Conservation (phyloP, 257 asterid genomes). For the Thymus mandschuricus region DNA sequence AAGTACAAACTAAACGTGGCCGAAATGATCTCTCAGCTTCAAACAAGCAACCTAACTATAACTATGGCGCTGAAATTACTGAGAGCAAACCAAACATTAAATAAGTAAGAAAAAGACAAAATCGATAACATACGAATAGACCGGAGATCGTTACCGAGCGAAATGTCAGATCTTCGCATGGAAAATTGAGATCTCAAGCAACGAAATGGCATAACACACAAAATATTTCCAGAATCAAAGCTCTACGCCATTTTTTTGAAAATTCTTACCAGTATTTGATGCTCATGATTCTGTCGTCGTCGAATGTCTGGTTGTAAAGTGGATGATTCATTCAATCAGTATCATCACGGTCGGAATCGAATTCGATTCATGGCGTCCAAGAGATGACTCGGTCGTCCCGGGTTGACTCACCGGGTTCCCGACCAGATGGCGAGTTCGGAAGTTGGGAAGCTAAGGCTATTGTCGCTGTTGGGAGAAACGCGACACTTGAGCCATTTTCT, state of each 20-base stretch:
- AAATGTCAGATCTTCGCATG: slow-evolving; percentile 47
- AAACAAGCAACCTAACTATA: slow-evolving; percentile 35
- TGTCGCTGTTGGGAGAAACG: too few relatives aligned
- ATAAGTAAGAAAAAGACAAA: not conserved
- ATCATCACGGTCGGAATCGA: slow-evolving; percentile 33
- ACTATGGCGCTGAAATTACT: not conserved
- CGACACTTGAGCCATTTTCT: too few relatives aligned
- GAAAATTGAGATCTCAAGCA: slow-evolving; percentile 32
- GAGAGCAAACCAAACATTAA: not conserved
- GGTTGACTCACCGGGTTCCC: slow-evolving; percentile 30
- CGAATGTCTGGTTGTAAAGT: slow-evolving; percentile 36
- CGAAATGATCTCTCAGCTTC: slow-evolving; percentile 34
- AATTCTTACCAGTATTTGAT: slow-evolving; percentile 28
- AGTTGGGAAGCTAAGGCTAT: not conserved
- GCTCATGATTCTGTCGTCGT: slow-evolving; percentile 37
- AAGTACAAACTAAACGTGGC: slow-evolving; percentile 38
- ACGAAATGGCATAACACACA: slow-evolving; percentile 37
- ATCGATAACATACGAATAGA: slow-evolving; percentile 45
- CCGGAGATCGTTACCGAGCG: slow-evolving; percentile 54
- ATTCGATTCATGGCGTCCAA: slow-evolving; percentile 40
- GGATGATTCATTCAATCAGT: slow-evolving; percentile 27
- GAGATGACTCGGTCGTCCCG: slow-evolving; percentile 22
- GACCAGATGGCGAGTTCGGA: not conserved
- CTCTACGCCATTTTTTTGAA: not conserved
- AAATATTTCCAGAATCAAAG: slow-evolving; percentile 17